Conservation (phyloP, 371 early-diverging fungal genomes). For the Quaeritorhiza haematococci region DNA sequence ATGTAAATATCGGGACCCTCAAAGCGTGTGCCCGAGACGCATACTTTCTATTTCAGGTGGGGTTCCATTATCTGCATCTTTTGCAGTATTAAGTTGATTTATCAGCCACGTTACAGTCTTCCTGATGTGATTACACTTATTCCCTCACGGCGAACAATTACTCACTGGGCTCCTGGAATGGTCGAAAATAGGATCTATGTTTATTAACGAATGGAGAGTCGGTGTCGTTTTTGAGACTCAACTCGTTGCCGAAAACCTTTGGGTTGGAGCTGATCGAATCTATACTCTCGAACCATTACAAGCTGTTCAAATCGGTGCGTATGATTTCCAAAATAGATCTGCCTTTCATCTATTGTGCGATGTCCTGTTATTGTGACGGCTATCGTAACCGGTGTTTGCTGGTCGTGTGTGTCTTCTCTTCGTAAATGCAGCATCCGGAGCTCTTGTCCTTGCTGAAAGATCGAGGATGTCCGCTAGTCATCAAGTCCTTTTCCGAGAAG, state of each 20-base stretch:
- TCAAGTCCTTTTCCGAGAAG: constrained; percentile 83
- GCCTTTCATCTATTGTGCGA: background rate
- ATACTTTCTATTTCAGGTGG: constrained; percentile 71
- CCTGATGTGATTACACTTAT: too few species aligned
- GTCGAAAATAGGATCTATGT: constrained; percentile 34
- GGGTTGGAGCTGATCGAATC: constrained; percentile 92
- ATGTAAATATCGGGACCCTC: too few species aligned
- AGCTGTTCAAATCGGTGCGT: constrained; percentile 65
- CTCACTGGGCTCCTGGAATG: too few species aligned
- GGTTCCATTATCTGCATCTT: background rate
- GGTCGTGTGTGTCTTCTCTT: background rate
- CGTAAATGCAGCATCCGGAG: constrained; percentile 57
- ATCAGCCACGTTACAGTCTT: too few species aligned
- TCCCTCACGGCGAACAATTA: too few species aligned
- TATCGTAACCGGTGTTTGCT: background rate
- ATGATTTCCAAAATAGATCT: too few species aligned
- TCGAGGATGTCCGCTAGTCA: constrained; percentile 80
- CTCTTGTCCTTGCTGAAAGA: constrained; percentile 69
- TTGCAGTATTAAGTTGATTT: background rate
- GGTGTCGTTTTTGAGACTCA: constrained; percentile 53
- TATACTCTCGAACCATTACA: constrained; percentile 71
- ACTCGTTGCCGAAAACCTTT: constrained; percentile 66
- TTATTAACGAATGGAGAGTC: constrained; percentile 33
- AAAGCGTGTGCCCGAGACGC: constrained; percentile 68
- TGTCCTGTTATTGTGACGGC: background rate